These are phyloP conservation scores for Crithidia bombi DNA, from an alignment of 208 protist species.

Conservation along the genomic window DNA sequence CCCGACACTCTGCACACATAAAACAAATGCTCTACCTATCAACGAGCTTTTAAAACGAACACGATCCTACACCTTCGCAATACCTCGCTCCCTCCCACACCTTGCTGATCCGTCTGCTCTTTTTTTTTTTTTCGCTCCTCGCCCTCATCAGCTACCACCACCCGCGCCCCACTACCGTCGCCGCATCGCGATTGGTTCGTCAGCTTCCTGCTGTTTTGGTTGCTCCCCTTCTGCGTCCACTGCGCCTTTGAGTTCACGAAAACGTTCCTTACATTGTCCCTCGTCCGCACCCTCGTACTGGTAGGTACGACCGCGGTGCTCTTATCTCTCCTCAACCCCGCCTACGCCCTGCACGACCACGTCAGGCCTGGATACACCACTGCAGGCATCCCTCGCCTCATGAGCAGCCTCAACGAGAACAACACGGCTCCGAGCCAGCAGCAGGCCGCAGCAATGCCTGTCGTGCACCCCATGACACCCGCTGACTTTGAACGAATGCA, in stretches of 20 bases:
- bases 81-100: no score
- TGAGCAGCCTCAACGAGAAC: neutral
- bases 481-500: slow-evolving; percentile 13
- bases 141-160: no score
- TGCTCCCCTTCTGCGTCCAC: neutral
- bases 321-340: neutral
- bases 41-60: no score
- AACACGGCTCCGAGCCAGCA: neutral
- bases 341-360: neutral
- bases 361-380: neutral
- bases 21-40: no score
- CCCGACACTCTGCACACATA: no score
- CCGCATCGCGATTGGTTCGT: no score
- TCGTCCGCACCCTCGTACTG: neutral
- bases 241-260: neutral
- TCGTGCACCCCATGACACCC: neutral
- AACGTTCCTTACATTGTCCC: neutral
- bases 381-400: neutral
- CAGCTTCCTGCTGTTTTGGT: neutral
- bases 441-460: neutral
- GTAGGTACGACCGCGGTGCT: neutral
- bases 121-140: neutral
- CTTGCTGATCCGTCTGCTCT: slow-evolving; percentile 4
- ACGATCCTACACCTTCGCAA: no score
- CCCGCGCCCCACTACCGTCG: no score